phyloP scores from a whole-genome alignment of 2,329 filamentous ascomycete species.

The Lasiodiplodia gonubiensis region DNA sequence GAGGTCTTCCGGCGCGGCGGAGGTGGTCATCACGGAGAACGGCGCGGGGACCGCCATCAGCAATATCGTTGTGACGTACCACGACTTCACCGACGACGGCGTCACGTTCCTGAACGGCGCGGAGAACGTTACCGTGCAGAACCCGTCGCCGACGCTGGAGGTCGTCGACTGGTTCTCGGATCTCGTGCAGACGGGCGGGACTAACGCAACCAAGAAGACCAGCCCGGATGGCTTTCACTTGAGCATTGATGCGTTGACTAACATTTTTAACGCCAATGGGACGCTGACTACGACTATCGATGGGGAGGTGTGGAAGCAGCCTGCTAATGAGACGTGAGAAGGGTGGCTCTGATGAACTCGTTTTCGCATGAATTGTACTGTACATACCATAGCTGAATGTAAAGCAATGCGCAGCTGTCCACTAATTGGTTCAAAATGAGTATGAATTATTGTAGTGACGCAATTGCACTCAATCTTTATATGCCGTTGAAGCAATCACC shows the following conservation, averaged over 20 bases:
- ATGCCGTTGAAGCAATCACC: too few relatives aligned
- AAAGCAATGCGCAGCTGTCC: too few relatives aligned
- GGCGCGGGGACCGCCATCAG: conserved; percentile 27
- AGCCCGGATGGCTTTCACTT: conserved; percentile 49
- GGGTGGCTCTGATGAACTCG: background rate
- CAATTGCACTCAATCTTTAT: too few relatives aligned
- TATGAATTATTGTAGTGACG: too few relatives aligned
- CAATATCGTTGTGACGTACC: conserved; percentile 45
- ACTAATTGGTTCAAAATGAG: too few relatives aligned
- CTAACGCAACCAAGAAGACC: conserved; percentile 47
- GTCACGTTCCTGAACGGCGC: conserved; percentile 41
- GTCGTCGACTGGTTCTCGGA: conserved; percentile 50
- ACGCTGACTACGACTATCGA: conserved; percentile 48
- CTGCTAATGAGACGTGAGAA: conserved; percentile 41
- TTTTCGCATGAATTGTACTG: background rate
- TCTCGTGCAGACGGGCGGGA: conserved; percentile 42
- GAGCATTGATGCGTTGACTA: conserved; percentile 46
- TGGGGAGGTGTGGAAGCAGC: conserved; percentile 47
- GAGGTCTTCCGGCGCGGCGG: conserved; percentile 29
- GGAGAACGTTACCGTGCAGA: conserved; percentile 43
- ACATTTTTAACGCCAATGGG: conserved; percentile 52
- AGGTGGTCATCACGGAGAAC: conserved; percentile 33
- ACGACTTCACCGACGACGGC: conserved; percentile 47
- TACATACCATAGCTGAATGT: too few relatives aligned
- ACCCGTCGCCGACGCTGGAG: conserved; percentile 35